These are phyloP conservation scores for Mortierella alpina DNA, from an alignment of 192 early-diverging fungal genomes.

Conservation along the genomic window DNA sequence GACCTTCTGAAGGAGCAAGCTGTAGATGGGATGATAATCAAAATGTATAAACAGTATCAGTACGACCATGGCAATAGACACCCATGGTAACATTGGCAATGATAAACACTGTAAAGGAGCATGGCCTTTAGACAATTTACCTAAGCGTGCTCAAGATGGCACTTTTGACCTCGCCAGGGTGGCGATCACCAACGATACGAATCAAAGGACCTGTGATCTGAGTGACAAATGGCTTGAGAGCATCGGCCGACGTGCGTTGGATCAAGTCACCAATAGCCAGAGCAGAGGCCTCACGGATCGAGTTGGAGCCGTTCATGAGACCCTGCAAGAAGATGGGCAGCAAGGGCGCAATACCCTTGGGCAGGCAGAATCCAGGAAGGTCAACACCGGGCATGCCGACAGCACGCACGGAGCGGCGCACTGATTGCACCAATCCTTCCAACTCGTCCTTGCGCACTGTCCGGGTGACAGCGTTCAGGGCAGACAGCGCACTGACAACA, in stretches of 20 bases:
- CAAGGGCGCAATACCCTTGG: constrained; percentile 92
- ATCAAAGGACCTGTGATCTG: constrained; percentile 97
- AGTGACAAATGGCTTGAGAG: constrained; percentile 90
- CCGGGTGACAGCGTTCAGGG: constrained; percentile 84
- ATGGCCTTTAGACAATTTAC: constrained; percentile 22
- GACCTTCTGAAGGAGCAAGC: constrained; percentile 82
- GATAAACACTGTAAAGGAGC: neutral
- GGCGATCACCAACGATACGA: constrained; percentile 96
- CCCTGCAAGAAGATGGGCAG: constrained; percentile 95
- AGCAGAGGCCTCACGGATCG: constrained; percentile 88
- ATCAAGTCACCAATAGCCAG: constrained; percentile 84
- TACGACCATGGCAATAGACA: too few species aligned
- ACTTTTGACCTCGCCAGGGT: constrained; percentile 91
- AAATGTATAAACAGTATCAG: constrained; percentile 21
- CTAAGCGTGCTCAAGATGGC: constrained; percentile 91
- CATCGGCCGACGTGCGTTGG: constrained; percentile 76
- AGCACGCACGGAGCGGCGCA: constrained; percentile 73
- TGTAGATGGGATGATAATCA: constrained; percentile 24
- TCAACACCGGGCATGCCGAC: constrained; percentile 64
- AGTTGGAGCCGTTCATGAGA: constrained; percentile 86
- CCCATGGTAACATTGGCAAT: too few species aligned
- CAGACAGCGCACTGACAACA: constrained; percentile 80
- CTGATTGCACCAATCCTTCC: constrained; percentile 79
- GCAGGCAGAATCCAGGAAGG: constrained; percentile 88
- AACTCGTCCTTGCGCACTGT: constrained; percentile 89